Evolutionary conservation across 2,329 filamentous ascomycete species (phyloP).

Genomic region (Cladosporium sphaerospermum): DNA sequence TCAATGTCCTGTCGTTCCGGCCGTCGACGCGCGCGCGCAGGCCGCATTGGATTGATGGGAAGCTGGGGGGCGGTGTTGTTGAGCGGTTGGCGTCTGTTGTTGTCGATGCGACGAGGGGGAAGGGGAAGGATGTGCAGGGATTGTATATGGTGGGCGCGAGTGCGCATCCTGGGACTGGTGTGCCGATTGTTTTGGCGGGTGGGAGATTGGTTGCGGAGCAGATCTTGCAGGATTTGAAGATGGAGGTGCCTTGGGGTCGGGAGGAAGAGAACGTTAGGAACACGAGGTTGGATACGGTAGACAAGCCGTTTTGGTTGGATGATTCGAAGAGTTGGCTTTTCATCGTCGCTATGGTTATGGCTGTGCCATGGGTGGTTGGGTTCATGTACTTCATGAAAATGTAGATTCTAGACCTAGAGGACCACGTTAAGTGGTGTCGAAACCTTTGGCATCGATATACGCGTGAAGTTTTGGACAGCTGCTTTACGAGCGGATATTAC

Average conservation of each 20-base stretch:
- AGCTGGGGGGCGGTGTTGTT: slow-evolving; percentile 19
- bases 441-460: too few species aligned
- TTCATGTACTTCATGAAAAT: slow-evolving; percentile 10
- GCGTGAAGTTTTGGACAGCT: too few species aligned
- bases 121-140: slow-evolving; percentile 36
- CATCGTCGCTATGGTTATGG: slow-evolving; percentile 17
- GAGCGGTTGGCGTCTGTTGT: slow-evolving; percentile 22
- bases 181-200: slow-evolving; percentile 66
- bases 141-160: slow-evolving; percentile 69
- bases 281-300: slow-evolving; percentile 24
- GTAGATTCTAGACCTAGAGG: background rate
- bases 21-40: slow-evolving; percentile 54
- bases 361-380: slow-evolving; percentile 15
- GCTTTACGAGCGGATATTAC: too few species aligned
- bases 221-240: slow-evolving; percentile 38
- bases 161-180: slow-evolving; percentile 69
- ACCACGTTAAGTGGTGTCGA: too few species aligned
- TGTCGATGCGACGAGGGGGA: slow-evolving; percentile 19
- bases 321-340: slow-evolving; percentile 19
- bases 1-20: slow-evolving; percentile 64
- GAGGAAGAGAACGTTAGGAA: slow-evolving; percentile 13
- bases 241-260: slow-evolving; percentile 38
- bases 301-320: slow-evolving; percentile 24
- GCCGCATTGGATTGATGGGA: slow-evolving; percentile 36
- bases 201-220: slow-evolving; percentile 56